These are phyloP conservation scores for Blastobotrys raffinosifermentans DNA, from an alignment of 1,139 yeast species.

Conservation along the genomic window DNA sequence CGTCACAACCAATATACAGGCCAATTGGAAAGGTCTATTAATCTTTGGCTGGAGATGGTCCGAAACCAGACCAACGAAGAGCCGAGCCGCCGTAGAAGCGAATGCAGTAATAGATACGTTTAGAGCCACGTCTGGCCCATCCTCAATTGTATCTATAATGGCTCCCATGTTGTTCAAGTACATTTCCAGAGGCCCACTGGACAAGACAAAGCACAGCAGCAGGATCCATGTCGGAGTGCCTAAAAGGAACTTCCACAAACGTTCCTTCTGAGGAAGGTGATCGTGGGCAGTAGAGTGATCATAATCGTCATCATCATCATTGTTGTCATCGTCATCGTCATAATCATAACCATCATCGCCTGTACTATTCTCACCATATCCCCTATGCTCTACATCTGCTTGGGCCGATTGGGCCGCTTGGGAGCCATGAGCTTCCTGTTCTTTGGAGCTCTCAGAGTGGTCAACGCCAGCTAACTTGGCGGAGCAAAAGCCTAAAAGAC, in stretches of 20 bases:
- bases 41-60: constrained; percentile 39
- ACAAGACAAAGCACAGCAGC: constrained; percentile 55
- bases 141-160: constrained; percentile 35
- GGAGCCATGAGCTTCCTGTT: constrained; percentile 11
- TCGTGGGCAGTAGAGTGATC: constrained; percentile 33
- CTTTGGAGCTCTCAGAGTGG: constrained; percentile 10
- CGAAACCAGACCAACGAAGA: constrained; percentile 58
- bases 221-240: constrained; percentile 65
- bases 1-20: constrained; percentile 22
- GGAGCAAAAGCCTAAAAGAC: constrained; percentile 24
- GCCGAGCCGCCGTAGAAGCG: constrained; percentile 57
- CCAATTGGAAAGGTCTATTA: constrained; percentile 28
- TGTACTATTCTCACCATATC: no score
- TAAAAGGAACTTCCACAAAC: constrained; percentile 46
- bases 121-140: constrained; percentile 33
- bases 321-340: constrained; percentile 12
- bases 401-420: no score
- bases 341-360: background rate
- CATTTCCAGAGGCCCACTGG: constrained; percentile 84
- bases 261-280: constrained; percentile 43
- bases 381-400: no score
- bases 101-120: constrained; percentile 52
- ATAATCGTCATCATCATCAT: constrained; percentile 22
- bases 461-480: constrained; percentile 23
- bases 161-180: constrained; percentile 79